A percentile compares a stretch with the other conserved stretches of the same genome.
phyloP scores from a whole-genome alignment of 2,329 filamentous ascomycete species.

The Aphanoascus verrucosus region DNA sequence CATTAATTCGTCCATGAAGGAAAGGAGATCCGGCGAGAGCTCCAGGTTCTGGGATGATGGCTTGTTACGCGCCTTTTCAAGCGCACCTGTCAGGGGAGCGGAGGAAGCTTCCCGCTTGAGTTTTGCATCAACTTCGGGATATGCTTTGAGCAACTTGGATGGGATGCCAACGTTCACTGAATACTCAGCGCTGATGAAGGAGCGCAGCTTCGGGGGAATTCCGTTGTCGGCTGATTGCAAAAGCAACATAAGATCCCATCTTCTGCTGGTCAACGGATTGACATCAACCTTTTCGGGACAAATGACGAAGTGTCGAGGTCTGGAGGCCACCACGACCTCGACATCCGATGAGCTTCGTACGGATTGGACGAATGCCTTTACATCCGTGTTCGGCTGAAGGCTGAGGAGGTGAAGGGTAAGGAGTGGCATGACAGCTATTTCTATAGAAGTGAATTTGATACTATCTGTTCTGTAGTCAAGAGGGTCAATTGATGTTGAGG shows the following conservation, averaged over 20 bases:
- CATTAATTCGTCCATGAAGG: constrained; percentile 38
- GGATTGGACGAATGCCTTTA: constrained; percentile 22
- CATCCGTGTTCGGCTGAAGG: constrained; percentile 19
- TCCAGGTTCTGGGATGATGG: constrained; percentile 43
- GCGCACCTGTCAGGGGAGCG: constrained; percentile 28
- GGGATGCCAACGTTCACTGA: constrained; percentile 27
- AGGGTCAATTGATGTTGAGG: no score
- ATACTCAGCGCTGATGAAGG: constrained; percentile 24
- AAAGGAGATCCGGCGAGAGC: constrained; percentile 40
- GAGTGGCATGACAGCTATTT: constrained; percentile 23
- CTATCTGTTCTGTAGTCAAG: no score
- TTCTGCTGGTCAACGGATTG: constrained; percentile 20
- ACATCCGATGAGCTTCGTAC: constrained; percentile 21
- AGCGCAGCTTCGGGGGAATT: constrained; percentile 19
- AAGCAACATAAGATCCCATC: constrained; percentile 32
- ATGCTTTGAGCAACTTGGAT: constrained; percentile 26
- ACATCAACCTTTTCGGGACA: constrained; percentile 26
- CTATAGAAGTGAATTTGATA: no score
- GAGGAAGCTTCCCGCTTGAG: constrained; percentile 12
- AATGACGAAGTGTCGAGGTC: constrained; percentile 29
- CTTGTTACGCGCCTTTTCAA: constrained; percentile 25
- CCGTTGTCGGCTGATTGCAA: constrained; percentile 18
- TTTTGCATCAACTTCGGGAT: constrained; percentile 19
- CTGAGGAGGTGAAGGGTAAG: constrained; percentile 28
- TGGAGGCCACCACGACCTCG: constrained; percentile 27